Base-by-base conservation (phyloP, 129 eudicot species). In the Saussurea involucrata region DNA sequence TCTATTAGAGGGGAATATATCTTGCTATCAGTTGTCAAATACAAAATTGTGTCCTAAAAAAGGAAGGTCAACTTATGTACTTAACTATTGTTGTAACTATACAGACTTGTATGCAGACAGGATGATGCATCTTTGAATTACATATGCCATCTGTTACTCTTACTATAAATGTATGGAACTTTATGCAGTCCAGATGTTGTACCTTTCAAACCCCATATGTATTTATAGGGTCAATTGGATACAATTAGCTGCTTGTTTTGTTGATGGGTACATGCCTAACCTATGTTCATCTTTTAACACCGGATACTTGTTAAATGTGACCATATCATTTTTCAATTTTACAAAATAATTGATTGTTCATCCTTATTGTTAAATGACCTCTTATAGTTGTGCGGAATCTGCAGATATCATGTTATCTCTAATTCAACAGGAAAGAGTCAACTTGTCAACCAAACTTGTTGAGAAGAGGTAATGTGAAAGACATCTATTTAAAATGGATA, bases 361-460 rank as follows among this genome's bases (percentile, higher is more conserved):
- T n/a, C 22, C 57, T 73, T 32, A 15, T 58, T 12, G 57, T 74
- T 31, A 33, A 31, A 22, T 49, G 12, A 10, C 4, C 34, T 33
- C 49, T 42, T 64, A 24, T 36, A 34, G 37, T 34, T 55, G 46
- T 34, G 27, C 2, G 5, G 28, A 11, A 58, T 61, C 5, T 78
- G 68, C 42, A 24, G 68, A 77, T 21, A 20, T 17, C 15, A 68
- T 53, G 61, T 20, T 15, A 28, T 15, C 10, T 36, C 4, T 0
- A 3, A 84, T 93, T 67, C 90, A 89, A 79, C 97, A 89, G 80
- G 96, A 93, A 84, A 84, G 72, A 79, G 80, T 69, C 72, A 85
- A 76, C 82, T 58, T 84, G 81, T 84, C 93, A 34, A 68, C 86
- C 80, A 90, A 87, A 84, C 81, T 85, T 68, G 82, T n/a, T 63